Conservation (phyloP, 2,329 filamentous ascomycete genomes). For the Fulvia fulva region DNA sequence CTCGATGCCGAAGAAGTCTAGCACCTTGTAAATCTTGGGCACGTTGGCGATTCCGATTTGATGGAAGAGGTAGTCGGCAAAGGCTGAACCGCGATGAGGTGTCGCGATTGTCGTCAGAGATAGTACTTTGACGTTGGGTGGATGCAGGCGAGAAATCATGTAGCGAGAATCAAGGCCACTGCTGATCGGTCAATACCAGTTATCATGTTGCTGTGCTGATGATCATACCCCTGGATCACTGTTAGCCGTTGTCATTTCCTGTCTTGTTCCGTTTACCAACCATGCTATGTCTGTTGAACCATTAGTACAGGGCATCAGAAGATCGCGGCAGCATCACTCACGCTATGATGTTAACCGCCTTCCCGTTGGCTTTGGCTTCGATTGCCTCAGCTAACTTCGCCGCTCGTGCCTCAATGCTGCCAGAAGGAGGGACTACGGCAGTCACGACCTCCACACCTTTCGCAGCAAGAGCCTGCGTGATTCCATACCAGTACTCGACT, state of each 20-base stretch:
- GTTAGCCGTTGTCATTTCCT: slow-evolving; percentile 10
- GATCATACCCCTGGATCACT: slow-evolving; percentile 18
- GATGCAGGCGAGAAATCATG: slow-evolving; percentile 58
- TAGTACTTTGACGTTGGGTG: slow-evolving; percentile 69
- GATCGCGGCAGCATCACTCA: slow-evolving; percentile 36
- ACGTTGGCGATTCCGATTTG: slow-evolving; percentile 52
- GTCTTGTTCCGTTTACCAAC: slow-evolving; percentile 1
- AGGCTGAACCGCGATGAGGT: slow-evolving; percentile 58
- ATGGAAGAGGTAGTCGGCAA: slow-evolving; percentile 59
- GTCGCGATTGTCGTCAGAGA: slow-evolving; percentile 61
- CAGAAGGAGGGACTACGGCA: slow-evolving; percentile 56
- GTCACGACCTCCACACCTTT: slow-evolving; percentile 60
- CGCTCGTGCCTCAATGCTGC: slow-evolving; percentile 56
- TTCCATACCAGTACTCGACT: slow-evolving; percentile 62
- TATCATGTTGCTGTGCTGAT: neutral
- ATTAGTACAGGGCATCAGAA: slow-evolving; percentile 11
- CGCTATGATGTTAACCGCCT: slow-evolving; percentile 62
- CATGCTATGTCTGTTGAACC: slow-evolving; percentile 17
- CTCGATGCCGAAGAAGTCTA: slow-evolving; percentile 53
- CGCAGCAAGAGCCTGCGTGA: slow-evolving; percentile 53
- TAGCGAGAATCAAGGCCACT: slow-evolving; percentile 62
- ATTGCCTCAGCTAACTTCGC: slow-evolving; percentile 52
- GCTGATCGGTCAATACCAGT: slow-evolving; percentile 6
- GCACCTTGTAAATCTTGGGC: slow-evolving; percentile 52
- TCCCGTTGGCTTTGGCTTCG: slow-evolving; percentile 50